These are phyloP conservation scores for Aspergillus melleus DNA, from an alignment of 2,329 filamentous ascomycete genomes.

Conservation along the genomic window DNA sequence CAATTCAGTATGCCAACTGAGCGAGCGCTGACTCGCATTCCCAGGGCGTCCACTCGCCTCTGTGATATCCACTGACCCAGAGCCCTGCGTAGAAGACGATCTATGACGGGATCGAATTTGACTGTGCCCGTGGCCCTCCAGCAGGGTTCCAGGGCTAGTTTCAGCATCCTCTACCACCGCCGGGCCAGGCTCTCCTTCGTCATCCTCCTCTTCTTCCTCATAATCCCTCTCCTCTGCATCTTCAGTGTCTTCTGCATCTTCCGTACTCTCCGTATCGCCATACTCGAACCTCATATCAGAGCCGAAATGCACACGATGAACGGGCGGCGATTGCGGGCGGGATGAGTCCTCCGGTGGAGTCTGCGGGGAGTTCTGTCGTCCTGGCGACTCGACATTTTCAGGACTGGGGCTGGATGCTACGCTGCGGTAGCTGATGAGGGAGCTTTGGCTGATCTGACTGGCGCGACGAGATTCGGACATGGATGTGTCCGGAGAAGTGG, in stretches of 20 bases:
- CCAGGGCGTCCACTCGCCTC: slow-evolving; percentile 17
- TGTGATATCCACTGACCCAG: slow-evolving; percentile 28
- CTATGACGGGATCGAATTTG: background rate
- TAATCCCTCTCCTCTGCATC: slow-evolving; percentile 9
- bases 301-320: slow-evolving; percentile 9
- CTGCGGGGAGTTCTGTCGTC: background rate
- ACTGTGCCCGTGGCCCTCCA: background rate
- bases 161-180: background rate
- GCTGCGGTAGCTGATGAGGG: slow-evolving; percentile 12
- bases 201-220: background rate
- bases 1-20: background rate
- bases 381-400: background rate
- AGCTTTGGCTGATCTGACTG: slow-evolving; percentile 6
- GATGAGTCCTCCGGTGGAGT: background rate
- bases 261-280: background rate
- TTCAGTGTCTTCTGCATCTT: slow-evolving; percentile 9
- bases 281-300: slow-evolving; percentile 9
- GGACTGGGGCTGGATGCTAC: slow-evolving; percentile 1
- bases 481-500: background rate
- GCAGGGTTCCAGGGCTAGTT: background rate
- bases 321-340: background rate
- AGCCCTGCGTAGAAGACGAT: background rate
- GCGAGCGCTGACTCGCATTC: background rate
- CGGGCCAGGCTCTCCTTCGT: background rate
- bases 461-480: slow-evolving; percentile 1